Conservation (phyloP, 371 early-diverging fungal species). For the Dipsacomyces acuminosporus region DNA sequence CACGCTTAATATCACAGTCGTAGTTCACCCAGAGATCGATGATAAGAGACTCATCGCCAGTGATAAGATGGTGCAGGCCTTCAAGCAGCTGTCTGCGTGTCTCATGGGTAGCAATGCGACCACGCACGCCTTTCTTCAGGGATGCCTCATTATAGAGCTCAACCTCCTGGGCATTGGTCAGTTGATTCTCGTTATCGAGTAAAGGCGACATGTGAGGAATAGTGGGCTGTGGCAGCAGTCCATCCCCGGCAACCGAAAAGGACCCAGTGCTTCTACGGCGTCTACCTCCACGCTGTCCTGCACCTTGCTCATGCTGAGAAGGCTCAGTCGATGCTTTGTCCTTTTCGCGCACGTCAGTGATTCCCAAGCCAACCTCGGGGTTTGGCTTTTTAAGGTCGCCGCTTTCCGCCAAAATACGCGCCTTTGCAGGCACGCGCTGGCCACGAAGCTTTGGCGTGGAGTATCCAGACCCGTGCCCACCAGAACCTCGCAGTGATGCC, state of each 20-base stretch:
- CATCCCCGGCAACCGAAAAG: too few species aligned
- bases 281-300: too few species aligned
- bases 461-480: constrained; percentile 9
- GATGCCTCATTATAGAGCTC: constrained; percentile 42
- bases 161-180: constrained; percentile 39
- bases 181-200: constrained; percentile 24
- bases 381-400: background rate
- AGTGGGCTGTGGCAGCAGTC: too few species aligned
- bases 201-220: constrained; percentile 10
- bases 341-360: constrained; percentile 6
- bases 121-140: constrained; percentile 50
- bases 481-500: constrained; percentile 7
- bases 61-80: constrained; percentile 63
- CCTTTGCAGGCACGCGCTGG: constrained; percentile 4
- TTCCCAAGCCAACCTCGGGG: constrained; percentile 9
- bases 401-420: constrained; percentile 4
- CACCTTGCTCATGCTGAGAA: too few species aligned
- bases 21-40: constrained; percentile 90
- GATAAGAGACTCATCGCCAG: constrained; percentile 68
- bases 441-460: constrained; percentile 16
- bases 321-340: background rate
- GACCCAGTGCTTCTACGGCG: too few species aligned
- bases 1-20: constrained; percentile 78
- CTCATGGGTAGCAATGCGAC: constrained; percentile 60
- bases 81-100: constrained; percentile 80